A percentile compares a stretch with the other conserved stretches of the same genome.
These are phyloP conservation scores for Cubamyces sp. DNA, from an alignment of 768 basidiomycete genomes.

Conservation along the genomic window DNA sequence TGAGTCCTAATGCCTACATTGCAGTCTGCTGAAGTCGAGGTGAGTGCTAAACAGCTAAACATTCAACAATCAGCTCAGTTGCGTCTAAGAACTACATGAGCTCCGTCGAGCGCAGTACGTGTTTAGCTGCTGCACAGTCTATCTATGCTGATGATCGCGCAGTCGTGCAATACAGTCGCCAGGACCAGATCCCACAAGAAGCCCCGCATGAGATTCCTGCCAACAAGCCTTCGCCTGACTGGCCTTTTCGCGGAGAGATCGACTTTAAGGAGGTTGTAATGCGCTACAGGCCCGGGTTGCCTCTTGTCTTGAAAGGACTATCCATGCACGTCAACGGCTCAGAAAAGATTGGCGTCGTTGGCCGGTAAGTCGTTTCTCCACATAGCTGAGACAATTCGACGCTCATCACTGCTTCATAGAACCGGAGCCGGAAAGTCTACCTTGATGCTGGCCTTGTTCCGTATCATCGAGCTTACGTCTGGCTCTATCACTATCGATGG, in stretches of 20 bases:
- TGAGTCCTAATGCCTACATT: neutral
- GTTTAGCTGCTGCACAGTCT: neutral
- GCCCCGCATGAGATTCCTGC: slow-evolving; percentile 63
- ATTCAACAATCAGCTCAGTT: neutral
- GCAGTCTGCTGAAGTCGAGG: slow-evolving; percentile 64
- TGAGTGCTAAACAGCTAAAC: slow-evolving; percentile 27
- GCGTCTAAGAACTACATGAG: slow-evolving; percentile 61
- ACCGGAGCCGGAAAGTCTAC: slow-evolving; percentile 66
- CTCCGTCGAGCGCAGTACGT: slow-evolving; percentile 59
- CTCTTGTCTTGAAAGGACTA: slow-evolving; percentile 69
- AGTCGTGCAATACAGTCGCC: slow-evolving; percentile 60
- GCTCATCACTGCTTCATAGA: slow-evolving; percentile 19
- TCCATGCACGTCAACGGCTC: slow-evolving; percentile 61
- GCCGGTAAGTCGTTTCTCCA: slow-evolving; percentile 40
- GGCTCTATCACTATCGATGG: slow-evolving; percentile 70
- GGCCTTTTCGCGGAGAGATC: slow-evolving; percentile 67
- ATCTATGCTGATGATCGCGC: neutral
- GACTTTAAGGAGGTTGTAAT: slow-evolving; percentile 62
- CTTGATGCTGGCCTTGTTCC: slow-evolving; percentile 65
- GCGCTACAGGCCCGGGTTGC: slow-evolving; percentile 73
- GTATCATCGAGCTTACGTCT: slow-evolving; percentile 65
- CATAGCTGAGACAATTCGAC: too few relatives aligned
- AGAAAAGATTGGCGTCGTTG: slow-evolving; percentile 82
- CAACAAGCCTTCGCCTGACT: slow-evolving; percentile 56
- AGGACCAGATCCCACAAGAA: slow-evolving; percentile 61